These are phyloP conservation scores for Rhizopus delemar DNA, from an alignment of 371 early-diverging fungal species.

Conservation along the genomic window DNA sequence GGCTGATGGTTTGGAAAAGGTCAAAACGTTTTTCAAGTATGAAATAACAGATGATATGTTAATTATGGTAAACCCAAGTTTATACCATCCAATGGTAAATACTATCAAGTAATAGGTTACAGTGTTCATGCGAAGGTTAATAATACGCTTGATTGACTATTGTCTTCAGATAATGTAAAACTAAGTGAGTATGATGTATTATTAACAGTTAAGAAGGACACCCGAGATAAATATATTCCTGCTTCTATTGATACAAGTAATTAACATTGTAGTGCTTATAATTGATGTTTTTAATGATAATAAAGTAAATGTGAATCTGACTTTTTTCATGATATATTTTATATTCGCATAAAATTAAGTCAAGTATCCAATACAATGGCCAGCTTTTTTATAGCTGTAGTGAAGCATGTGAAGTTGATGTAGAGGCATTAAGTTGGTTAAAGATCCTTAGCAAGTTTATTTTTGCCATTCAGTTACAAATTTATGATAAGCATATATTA, in stretches of 20 bases:
- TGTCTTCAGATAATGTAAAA: constrained; percentile 35
- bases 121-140: constrained; percentile 34
- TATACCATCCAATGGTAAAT: constrained; percentile 27
- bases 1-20: too few species aligned
- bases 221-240: constrained; percentile 21
- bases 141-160: constrained; percentile 34
- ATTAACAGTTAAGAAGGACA: constrained; percentile 8
- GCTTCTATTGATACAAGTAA: constrained; percentile 45
- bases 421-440: constrained; percentile 39
- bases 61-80: constrained; percentile 31
- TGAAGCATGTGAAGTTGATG: constrained; percentile 45
- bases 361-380: constrained; percentile 43
- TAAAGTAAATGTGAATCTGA: constrained; percentile 23
- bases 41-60: constrained; percentile 44
- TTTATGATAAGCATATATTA: constrained; percentile 36
- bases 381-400: constrained; percentile 40
- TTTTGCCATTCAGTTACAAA: constrained; percentile 45
- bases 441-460: constrained; percentile 36
- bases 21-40: constrained; percentile 11
- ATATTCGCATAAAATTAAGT: constrained; percentile 35
- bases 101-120: constrained; percentile 43
- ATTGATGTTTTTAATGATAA: not conserved
- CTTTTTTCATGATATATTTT: constrained; percentile 47
- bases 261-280: constrained; percentile 9
- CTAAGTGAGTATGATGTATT: constrained; percentile 21